These are phyloP conservation scores for Salinomyces thailandicus DNA, from an alignment of 2,329 filamentous ascomycete genomes.

Conservation along the genomic window DNA sequence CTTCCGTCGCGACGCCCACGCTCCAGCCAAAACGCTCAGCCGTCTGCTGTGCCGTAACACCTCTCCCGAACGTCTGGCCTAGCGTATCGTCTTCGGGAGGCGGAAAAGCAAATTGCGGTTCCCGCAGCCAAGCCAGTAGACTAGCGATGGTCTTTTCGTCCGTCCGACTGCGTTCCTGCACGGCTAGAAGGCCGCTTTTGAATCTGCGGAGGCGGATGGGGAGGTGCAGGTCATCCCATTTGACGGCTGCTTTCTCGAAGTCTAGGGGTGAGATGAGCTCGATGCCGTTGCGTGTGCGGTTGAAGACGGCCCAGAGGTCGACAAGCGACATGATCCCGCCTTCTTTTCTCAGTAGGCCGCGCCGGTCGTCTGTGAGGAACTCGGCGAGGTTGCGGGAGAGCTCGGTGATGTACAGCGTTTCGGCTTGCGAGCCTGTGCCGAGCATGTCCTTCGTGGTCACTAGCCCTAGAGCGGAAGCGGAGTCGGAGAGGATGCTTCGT, in stretches of 20 bases:
- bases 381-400: constrained; percentile 76
- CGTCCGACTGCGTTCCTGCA: constrained; percentile 76
- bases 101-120: constrained; percentile 26
- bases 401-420: constrained; percentile 82
- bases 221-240: constrained; percentile 81
- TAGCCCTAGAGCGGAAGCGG: constrained; percentile 71
- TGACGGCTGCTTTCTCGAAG: constrained; percentile 75
- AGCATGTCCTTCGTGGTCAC: constrained; percentile 95
- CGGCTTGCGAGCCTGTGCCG: constrained; percentile 58
- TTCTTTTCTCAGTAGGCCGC: constrained; percentile 65
- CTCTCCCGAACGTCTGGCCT: constrained; percentile 65
- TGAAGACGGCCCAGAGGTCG: constrained; percentile 90
- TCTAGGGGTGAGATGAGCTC: constrained; percentile 87
- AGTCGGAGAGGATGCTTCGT: constrained; percentile 66
- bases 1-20: constrained; percentile 87
- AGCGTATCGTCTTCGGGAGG: constrained; percentile 58
- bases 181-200: constrained; percentile 87
- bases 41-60: constrained; percentile 79
- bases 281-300: constrained; percentile 81
- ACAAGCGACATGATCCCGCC: constrained; percentile 84
- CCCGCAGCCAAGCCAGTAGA: constrained; percentile 65
- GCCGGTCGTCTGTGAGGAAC: constrained; percentile 75
- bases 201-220: constrained; percentile 82
- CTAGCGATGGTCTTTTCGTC: constrained; percentile 80
- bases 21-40: constrained; percentile 94